These are phyloP conservation scores for Albizia julibrissin DNA, from an alignment of 306 rosid genomes.

Conservation along the genomic window DNA sequence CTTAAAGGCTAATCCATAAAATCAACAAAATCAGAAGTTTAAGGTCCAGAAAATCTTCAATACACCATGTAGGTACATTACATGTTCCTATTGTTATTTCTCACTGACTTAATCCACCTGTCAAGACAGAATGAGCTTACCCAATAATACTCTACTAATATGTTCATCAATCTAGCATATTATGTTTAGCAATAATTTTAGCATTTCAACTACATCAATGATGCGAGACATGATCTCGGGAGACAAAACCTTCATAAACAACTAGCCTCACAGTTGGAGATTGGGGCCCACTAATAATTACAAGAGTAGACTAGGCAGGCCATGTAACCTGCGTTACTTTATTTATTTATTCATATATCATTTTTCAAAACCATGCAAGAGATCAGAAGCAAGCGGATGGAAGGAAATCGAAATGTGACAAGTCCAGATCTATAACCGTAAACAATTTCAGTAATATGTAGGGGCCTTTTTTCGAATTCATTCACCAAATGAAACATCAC, in stretches of 20 bases:
- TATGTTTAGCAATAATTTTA: neutral
- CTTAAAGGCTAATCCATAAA: neutral
- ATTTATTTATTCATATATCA: neutral
- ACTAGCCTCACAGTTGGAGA: neutral
- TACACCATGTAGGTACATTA: neutral
- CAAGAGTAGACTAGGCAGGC: neutral
- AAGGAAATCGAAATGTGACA: neutral
- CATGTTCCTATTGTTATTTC: neutral
- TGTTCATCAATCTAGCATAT: neutral
- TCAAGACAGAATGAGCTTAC: neutral
- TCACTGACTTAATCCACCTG: neutral
- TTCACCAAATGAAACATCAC: neutral
- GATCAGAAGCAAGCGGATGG: neutral
- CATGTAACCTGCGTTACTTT: neutral
- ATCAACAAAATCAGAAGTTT: neutral
- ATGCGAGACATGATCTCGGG: conserved; percentile 2
- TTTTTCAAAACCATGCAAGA: neutral
- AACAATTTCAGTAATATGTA: neutral
- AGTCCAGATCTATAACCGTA: neutral
- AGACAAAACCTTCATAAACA: neutral
- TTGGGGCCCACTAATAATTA: neutral
- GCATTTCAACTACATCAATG: neutral
- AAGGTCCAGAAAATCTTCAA: neutral
- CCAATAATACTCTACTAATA: neutral
- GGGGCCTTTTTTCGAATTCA: neutral